Percentiles rank a stretch among this genome's conserved stretches.
Conservation (phyloP, 148 eudicot species). For the Rhododendron mucronatum region DNA sequence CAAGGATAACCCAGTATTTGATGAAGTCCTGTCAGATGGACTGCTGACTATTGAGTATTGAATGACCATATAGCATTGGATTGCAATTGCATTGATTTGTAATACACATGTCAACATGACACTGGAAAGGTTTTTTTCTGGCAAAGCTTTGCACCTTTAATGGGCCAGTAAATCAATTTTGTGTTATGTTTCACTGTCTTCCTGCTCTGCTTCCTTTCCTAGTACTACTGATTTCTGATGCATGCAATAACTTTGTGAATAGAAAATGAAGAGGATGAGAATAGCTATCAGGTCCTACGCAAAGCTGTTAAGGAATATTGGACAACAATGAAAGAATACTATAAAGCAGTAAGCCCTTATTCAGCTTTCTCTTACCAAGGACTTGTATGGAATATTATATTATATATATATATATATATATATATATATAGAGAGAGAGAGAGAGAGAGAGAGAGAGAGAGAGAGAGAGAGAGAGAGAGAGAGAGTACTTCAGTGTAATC, state of each 20-base stretch:
- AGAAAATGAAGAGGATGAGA: slow-evolving; percentile 42
- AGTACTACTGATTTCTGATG: background rate
- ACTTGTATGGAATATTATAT: background rate
- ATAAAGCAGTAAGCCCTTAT: slow-evolving; percentile 56
- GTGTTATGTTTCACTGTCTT: background rate
- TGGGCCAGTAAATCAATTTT: background rate
- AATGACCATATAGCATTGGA: background rate
- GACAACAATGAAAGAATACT: slow-evolving; percentile 69
- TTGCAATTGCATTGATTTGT: background rate
- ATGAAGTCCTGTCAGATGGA: slow-evolving; percentile 2
- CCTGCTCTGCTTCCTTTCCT: background rate
- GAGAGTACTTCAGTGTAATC: background rate
- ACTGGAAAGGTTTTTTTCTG: background rate
- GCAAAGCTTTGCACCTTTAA: background rate
- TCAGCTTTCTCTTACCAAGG: background rate
- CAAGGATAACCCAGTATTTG: background rate
- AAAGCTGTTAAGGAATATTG: slow-evolving; percentile 55
- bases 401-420: too few species aligned
- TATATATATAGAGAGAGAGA: too few species aligned
- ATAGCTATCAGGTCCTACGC: slow-evolving; percentile 42
- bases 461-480: too few species aligned
- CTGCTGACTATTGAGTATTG: background rate
- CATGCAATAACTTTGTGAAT: background rate
- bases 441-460: too few species aligned
- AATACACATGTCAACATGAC: background rate